These are phyloP conservation scores for Candida dendrica DNA, from an alignment of 805 yeast genomes.

Conservation along the genomic window DNA sequence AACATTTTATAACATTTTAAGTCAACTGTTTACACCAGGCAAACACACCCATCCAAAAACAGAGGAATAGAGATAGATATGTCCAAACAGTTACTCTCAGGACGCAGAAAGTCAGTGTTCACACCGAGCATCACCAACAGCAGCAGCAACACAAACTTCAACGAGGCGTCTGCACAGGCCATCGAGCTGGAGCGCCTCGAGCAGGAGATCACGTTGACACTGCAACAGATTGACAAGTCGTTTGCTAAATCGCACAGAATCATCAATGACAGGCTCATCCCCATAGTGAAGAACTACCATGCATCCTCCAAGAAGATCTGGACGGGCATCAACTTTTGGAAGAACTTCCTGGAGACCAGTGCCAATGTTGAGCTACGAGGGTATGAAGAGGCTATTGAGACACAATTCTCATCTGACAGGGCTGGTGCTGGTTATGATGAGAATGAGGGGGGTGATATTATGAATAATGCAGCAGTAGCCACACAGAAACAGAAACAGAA, in stretches of 20 bases:
- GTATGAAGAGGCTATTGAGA: slow-evolving; percentile 35
- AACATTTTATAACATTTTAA: too few species aligned
- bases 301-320: slow-evolving; percentile 52
- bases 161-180: slow-evolving; percentile 18
- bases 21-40: neutral
- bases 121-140: slow-evolving; percentile 6
- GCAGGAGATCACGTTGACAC: slow-evolving; percentile 67
- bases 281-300: slow-evolving; percentile 57
- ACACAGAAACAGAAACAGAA: neutral
- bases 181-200: slow-evolving; percentile 55
- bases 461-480: neutral
- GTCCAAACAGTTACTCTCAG: neutral
- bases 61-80: neutral
- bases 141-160: slow-evolving; percentile 7
- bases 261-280: slow-evolving; percentile 61
- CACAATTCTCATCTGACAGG: too few species aligned
- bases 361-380: slow-evolving; percentile 58
- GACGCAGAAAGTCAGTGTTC: slow-evolving; percentile 19
- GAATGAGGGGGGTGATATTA: slow-evolving; percentile 1
- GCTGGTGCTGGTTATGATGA: too few species aligned
- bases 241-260: slow-evolving; percentile 60
- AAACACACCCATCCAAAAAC: neutral
- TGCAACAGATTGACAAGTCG: slow-evolving; percentile 76
- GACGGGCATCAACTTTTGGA: slow-evolving; percentile 68
- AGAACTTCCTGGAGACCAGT: slow-evolving; percentile 67